These are phyloP conservation scores for Phialophora verrucosa DNA, from an alignment of 2,329 filamentous ascomycete genomes.

Conservation along the genomic window DNA sequence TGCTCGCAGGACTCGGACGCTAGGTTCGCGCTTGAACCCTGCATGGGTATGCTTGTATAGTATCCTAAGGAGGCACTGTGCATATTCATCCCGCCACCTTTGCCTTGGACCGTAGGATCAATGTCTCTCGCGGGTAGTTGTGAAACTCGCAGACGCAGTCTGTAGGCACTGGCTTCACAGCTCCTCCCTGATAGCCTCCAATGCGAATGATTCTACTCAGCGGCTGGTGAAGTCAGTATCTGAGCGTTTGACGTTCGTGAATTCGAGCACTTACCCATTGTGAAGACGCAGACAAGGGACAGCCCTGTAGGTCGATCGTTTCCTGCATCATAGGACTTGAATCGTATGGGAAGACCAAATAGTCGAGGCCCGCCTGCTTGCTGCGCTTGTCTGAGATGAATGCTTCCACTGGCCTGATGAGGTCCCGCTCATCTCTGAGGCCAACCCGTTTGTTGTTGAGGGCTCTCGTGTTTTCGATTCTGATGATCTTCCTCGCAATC, in stretches of 20 bases:
- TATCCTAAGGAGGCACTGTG: background rate
- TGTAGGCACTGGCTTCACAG: slow-evolving; percentile 17
- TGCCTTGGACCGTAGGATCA: slow-evolving; percentile 16
- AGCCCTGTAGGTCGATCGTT: slow-evolving; percentile 24
- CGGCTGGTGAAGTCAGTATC: slow-evolving; percentile 18
- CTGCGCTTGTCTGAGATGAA: slow-evolving; percentile 24
- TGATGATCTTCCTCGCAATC: slow-evolving; percentile 32
- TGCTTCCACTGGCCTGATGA: slow-evolving; percentile 31
- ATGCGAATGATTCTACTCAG: slow-evolving; percentile 30
- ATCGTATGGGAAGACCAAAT: slow-evolving; percentile 25
- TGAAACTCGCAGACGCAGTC: slow-evolving; percentile 14
- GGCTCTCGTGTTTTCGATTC: slow-evolving; percentile 25
- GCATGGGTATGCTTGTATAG: slow-evolving; percentile 7
- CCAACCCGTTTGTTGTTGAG: slow-evolving; percentile 17
- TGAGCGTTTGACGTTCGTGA: background rate
- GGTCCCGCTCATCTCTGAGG: slow-evolving; percentile 20
- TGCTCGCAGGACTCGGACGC: background rate
- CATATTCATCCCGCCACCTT: slow-evolving; percentile 3
- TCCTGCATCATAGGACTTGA: slow-evolving; percentile 20
- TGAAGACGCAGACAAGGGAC: slow-evolving; percentile 12
- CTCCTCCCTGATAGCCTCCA: slow-evolving; percentile 29
- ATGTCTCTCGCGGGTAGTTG: slow-evolving; percentile 4
- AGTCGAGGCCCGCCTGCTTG: slow-evolving; percentile 23
- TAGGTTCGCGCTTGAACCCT: background rate
- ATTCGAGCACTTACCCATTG: slow-evolving; percentile 23